Base-by-base conservation (phyloP, 371 early-diverging fungal genomes). In the Dentiscutata heterogama region DNA sequence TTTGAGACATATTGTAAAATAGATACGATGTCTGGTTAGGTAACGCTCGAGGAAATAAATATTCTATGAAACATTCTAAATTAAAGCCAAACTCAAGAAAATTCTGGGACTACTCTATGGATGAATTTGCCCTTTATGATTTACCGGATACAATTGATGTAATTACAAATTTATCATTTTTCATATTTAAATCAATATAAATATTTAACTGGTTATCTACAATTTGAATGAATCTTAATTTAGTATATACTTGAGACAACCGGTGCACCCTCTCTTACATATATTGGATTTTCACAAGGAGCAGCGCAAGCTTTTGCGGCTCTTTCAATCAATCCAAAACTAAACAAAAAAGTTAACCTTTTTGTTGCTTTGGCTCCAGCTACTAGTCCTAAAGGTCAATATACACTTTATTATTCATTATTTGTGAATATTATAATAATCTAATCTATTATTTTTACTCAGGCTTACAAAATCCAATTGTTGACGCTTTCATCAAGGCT, bases 221-320 rank as follows among this genome's bases (percentile, higher is more conserved):
- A 51, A 51, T 51, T 16, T 51, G 14, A 51, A 51, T 51, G 16
- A 51, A 51, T 51, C 51, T 51, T 51, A 51, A 51, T 51, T 1
- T 16, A 95, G 91, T 95, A 96, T 84, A 96, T 98, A 72, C 88
- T 98, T 64, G 87, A 88, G 42, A 89, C 88, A 60, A 97, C 98
- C 5, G 96, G 95, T 0, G 94, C 90, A 6, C 88, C 91, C 25
- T 91, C 89, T 46, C 89, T 99, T 71, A 92, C 96, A 4, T 99
- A 97, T 84, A 94, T 99, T 84, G 99, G 99, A 6, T 98, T 98
- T 84, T 97, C 97, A 27, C 99, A 99, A 87, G 98, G 98, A 73
- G 96, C 97, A 1, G 95, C 97, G 4, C 95, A 95, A 82, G 94
- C 94, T n/a, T 97, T 98, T 86, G 94, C 97, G 25, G 93, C 96